A percentile compares a stretch with the other conserved stretches of the same genome.
Conservation (phyloP, 345 rosid genomes). For the Kernera saxatilis region DNA sequence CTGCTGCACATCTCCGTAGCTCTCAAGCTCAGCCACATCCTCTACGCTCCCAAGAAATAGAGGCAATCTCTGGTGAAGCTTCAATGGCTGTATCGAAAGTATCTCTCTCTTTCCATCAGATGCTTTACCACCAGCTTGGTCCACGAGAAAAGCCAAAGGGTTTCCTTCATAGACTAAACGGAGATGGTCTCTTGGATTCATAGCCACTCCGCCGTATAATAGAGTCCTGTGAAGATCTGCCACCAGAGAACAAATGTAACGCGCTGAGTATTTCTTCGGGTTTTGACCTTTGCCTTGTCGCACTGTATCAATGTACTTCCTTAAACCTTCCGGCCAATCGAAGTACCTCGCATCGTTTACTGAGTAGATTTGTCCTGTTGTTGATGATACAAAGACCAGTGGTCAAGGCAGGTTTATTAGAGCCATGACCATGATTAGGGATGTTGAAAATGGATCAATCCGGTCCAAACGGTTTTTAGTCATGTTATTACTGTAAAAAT, state of each 20-base stretch:
- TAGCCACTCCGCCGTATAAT: conserved; percentile 84
- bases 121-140: conserved; percentile 88
- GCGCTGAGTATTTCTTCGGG: conserved; percentile 90
- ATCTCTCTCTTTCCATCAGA: conserved; percentile 73
- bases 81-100: conserved; percentile 76
- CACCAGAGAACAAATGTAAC: conserved; percentile 86
- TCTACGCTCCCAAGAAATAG: conserved; percentile 76
- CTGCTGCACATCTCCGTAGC: conserved; percentile 84
- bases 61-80: conserved; percentile 87
- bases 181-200: conserved; percentile 94
- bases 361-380: conserved; percentile 84
- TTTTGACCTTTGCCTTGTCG: conserved; percentile 86
- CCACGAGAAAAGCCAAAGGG: conserved; percentile 82
- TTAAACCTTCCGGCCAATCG: conserved; percentile 92
- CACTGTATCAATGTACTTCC: conserved; percentile 70
- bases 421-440: not conserved
- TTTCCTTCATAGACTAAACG: conserved; percentile 90
- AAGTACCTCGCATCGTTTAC: conserved; percentile 91
- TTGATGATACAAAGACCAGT: not conserved
- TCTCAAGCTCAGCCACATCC: conserved; percentile 74
- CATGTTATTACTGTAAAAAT: not conserved
- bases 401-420: not conserved
- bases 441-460: conserved; percentile 1
- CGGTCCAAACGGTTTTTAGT: not conserved
- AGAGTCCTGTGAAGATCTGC: conserved; percentile 91